phyloP scores from a whole-genome alignment of 169 alveolate species.

The Plasmodium cynomolgi region DNA sequence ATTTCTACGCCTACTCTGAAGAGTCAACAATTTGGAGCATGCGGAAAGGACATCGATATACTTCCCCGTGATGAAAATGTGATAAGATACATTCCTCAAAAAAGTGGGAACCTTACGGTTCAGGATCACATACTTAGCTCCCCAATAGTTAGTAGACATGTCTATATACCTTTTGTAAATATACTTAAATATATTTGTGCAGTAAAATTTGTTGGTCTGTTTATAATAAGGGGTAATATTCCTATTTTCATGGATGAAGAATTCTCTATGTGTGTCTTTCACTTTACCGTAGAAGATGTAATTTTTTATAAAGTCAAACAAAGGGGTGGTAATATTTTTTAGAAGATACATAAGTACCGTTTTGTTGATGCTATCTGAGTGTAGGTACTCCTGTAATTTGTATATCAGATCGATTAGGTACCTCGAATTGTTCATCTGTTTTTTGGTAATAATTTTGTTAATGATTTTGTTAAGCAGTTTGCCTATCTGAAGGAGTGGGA shows the following conservation, averaged over 20 bases:
- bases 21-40: slow-evolving; percentile 50
- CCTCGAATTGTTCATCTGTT: slow-evolving; percentile 45
- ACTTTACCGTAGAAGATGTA: slow-evolving; percentile 69
- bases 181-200: slow-evolving; percentile 53
- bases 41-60: slow-evolving; percentile 59
- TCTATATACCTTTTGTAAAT: slow-evolving; percentile 68
- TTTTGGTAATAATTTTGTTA: slow-evolving; percentile 47
- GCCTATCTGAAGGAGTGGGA: slow-evolving; percentile 60
- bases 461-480: slow-evolving; percentile 58
- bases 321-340: slow-evolving; percentile 69
- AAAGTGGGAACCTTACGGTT: slow-evolving; percentile 46
- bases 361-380: slow-evolving; percentile 59
- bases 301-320: slow-evolving; percentile 71
- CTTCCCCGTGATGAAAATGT: slow-evolving; percentile 68
- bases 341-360: slow-evolving; percentile 39
- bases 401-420: slow-evolving; percentile 59
- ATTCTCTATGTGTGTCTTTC: slow-evolving; percentile 57
- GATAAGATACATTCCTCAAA: slow-evolving; percentile 23
- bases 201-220: slow-evolving; percentile 58
- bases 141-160: slow-evolving; percentile 72
- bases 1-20: background rate
- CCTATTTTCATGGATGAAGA: slow-evolving; percentile 70
- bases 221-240: slow-evolving; percentile 69
- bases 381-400: slow-evolving; percentile 62
- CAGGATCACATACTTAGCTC: slow-evolving; percentile 63